A percentile compares a stretch with the other conserved stretches of the same genome.
Evolutionary conservation across 495 filamentous ascomycete species (phyloP).

Genomic region (Neurospora sp.): DNA sequence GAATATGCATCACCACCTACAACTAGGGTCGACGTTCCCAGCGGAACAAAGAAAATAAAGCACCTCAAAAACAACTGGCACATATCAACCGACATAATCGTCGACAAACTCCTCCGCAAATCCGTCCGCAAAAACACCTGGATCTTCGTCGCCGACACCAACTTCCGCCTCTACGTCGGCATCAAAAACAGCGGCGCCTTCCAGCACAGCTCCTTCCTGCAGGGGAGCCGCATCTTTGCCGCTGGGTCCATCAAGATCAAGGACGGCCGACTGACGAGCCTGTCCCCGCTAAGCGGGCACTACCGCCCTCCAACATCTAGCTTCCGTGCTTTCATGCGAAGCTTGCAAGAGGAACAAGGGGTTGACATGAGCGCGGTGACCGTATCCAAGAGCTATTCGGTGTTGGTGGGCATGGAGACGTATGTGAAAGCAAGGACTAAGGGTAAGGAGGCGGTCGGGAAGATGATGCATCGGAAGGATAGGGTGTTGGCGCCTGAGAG

Average conservation of each 20-base stretch:
- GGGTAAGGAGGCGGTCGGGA: conserved; percentile 37
- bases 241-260: conserved; percentile 81
- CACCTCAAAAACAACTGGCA: neutral
- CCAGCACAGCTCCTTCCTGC: conserved; percentile 82
- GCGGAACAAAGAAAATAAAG: neutral
- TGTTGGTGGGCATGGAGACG: conserved; percentile 71
- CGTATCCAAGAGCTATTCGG: conserved; percentile 70
- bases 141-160: conserved; percentile 87
- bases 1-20: neutral
- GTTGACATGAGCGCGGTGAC: conserved; percentile 71
- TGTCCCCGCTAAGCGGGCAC: conserved; percentile 61
- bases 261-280: conserved; percentile 54
- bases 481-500: conserved; percentile 36
- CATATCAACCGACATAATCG: conserved; percentile 52
- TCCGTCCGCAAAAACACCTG: conserved; percentile 69
- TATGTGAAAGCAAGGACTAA: conserved; percentile 57
- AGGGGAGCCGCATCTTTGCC: conserved; percentile 68
- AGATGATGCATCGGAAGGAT: conserved; percentile 19
- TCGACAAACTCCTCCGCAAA: conserved; percentile 62
- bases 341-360: conserved; percentile 52
- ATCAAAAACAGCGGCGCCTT: conserved; percentile 86
- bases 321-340: conserved; percentile 68
- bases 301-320: conserved; percentile 75
- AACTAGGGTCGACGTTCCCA: neutral
- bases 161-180: conserved; percentile 77